Evolutionary conservation across 2,329 filamentous ascomycete species (phyloP), one percentile per base, ranked within the genome.

Genomic region (Emmonsia crescens): DNA sequence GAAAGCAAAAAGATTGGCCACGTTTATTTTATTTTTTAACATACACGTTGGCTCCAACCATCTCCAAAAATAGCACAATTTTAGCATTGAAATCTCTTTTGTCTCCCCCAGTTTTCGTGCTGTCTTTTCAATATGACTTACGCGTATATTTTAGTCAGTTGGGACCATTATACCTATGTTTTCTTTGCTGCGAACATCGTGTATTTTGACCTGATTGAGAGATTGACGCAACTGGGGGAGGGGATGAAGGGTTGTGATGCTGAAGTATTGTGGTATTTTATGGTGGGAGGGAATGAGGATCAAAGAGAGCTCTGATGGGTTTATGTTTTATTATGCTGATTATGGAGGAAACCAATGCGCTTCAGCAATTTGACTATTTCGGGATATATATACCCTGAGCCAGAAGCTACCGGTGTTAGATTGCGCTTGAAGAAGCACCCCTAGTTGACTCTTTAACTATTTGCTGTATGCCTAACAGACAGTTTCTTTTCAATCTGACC

Each of bases 231-330:
- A 10, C 14, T 1, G 27, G 6, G 49, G n/a, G 27, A 29, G 16
- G 6, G 16, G 27, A 5, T 29, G 38, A 38, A 9, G 6, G 2
- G 36, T 29, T 31, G 40, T 29, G 24, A 57, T 44, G 55, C 36
- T 19, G 24, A 16, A 29, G 40, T n/a, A 44, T 57, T 31, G 38
- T 4, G 24, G 19, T n/a, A 4, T 5, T 40, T 38, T 44, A 31
- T 29, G 14, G 2, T 29, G 33, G 14, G 55, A 10, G 5, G 24
- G 55, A 46, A 57, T 57, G 55, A 57, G 55, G 55, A 57, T 33
- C 55, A 57, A 57, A 57, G 55, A 57, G 55, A 57, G 55, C 55
- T 57, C 55, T 57, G 55, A 57, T 57, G 38, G 27, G 55, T 42
- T 57, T 36, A 33, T n/a, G 16, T 3, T 12, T 54, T 54, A 27